phyloP scores from a whole-genome alignment of 331 rosid species.

The Rhamnella rubrinervis region DNA sequence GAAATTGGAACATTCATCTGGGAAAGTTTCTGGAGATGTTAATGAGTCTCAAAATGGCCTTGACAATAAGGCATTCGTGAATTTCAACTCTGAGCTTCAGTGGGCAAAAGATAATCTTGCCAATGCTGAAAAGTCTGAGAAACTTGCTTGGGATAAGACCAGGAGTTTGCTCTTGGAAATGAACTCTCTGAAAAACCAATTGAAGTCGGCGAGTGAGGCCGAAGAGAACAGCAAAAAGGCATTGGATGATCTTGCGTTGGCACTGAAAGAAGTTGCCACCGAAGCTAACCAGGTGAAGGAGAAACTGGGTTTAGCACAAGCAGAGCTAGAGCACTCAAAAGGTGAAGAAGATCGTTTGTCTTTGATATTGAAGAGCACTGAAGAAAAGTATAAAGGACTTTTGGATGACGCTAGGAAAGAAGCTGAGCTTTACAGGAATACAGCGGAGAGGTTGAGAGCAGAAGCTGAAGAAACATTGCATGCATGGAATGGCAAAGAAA shows the following conservation, averaged over 20 bases:
- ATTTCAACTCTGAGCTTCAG: conserved; percentile 19
- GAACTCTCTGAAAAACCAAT: conserved; percentile 39
- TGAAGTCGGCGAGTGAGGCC: conserved; percentile 53
- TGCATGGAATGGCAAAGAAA: conserved; percentile 84
- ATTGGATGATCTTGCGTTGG: conserved; percentile 84
- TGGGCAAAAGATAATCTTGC: conserved; percentile 15
- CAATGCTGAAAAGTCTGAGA: conserved; percentile 25
- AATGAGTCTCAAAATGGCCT: no score
- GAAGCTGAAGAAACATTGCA: conserved; percentile 80
- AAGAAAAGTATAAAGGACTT: conserved; percentile 44
- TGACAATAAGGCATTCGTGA: not conserved
- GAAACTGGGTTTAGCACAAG: conserved; percentile 35
- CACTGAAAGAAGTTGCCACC: conserved; percentile 79
- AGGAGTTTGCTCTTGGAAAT: conserved; percentile 38
- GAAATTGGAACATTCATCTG: conserved; percentile 6
- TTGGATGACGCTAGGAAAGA: conserved; percentile 57
- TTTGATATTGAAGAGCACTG: conserved; percentile 26
- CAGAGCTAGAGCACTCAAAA: conserved; percentile 57
- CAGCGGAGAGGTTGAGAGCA: conserved; percentile 62
- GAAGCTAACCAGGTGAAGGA: conserved; percentile 66
- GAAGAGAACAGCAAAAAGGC: conserved; percentile 82
- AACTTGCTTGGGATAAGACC: not conserved
- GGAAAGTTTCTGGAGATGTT: no score
- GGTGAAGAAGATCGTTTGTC: conserved; percentile 55
- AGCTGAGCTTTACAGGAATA: conserved; percentile 57